phyloP scores from a whole-genome alignment of 345 rosid species.

The Arabidopsis arenosa region DNA sequence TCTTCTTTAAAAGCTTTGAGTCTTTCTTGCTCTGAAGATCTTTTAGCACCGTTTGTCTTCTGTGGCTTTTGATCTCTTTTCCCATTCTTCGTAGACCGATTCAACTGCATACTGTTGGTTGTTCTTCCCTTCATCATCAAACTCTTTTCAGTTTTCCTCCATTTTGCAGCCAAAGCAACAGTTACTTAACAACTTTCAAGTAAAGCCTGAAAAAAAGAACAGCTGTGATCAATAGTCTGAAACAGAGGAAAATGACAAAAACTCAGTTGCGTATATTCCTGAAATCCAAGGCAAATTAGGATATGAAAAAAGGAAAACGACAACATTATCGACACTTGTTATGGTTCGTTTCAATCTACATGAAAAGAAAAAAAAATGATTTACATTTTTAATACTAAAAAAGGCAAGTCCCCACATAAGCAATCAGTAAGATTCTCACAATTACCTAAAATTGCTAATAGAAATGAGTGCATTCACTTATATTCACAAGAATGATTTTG shows the following conservation, averaged over 20 bases:
- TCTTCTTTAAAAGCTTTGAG: conserved; percentile 53
- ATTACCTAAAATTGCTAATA: conserved; percentile 14
- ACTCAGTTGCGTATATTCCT: conserved; percentile 34
- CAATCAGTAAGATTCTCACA: conserved; percentile 18
- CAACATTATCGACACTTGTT: conserved; percentile 26
- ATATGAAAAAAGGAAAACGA: conserved; percentile 26
- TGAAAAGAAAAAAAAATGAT: background rate
- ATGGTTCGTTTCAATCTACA: conserved; percentile 19
- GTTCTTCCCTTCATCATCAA: conserved; percentile 58
- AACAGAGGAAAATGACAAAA: conserved; percentile 31
- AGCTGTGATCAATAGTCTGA: conserved; percentile 18
- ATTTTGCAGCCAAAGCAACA: conserved; percentile 19
- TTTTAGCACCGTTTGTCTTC: conserved; percentile 49
- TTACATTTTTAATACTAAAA: conserved; percentile 6
- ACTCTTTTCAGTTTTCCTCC: conserved; percentile 45
- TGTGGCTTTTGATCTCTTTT: conserved; percentile 55
- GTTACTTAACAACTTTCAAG: conserved; percentile 31
- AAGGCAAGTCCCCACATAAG: background rate
- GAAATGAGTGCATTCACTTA: conserved; percentile 14
- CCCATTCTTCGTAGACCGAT: conserved; percentile 53
- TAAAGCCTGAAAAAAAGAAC: background rate
- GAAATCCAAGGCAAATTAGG: conserved; percentile 27
- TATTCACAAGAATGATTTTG: conserved; percentile 20
- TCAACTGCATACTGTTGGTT: conserved; percentile 51
- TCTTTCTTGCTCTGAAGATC: conserved; percentile 49